phyloP scores from a whole-genome alignment of 192 early-diverging fungal species.

The Rhizoclosmatium sp. region DNA sequence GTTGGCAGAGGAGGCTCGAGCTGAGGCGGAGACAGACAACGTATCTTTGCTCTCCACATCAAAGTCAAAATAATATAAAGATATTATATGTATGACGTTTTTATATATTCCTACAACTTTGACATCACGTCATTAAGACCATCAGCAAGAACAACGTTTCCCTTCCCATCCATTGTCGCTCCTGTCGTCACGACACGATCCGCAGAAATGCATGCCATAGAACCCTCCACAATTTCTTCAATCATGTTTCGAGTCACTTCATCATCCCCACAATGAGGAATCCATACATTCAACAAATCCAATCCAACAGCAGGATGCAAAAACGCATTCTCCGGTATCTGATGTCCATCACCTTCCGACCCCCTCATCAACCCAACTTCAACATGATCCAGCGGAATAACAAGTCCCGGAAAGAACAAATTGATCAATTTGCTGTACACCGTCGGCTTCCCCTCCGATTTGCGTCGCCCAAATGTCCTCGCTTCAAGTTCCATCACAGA shows the following conservation, averaged over 20 bases:
- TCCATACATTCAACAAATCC: conserved; percentile 10
- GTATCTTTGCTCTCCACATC: no score
- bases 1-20: neutral
- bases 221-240: neutral
- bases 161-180: neutral
- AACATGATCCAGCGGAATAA: neutral
- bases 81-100: no score
- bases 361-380: neutral
- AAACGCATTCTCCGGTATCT: neutral
- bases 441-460: neutral
- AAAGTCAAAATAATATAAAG: no score
- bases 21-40: no score
- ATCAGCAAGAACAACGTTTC: neutral
- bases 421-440: neutral
- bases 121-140: neutral
- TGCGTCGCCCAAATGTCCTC: neutral
- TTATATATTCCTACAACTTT: neutral
- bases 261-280: conserved; percentile 16
- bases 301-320: conserved; percentile 17
- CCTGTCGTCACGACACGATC: neutral
- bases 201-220: neutral
- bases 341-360: neutral
- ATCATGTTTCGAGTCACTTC: neutral
- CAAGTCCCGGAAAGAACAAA: conserved; percentile 18
- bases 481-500: conserved; percentile 43